Conservation (phyloP, 2,329 filamentous ascomycete genomes). For the Microdochium trichocladiopsis region DNA sequence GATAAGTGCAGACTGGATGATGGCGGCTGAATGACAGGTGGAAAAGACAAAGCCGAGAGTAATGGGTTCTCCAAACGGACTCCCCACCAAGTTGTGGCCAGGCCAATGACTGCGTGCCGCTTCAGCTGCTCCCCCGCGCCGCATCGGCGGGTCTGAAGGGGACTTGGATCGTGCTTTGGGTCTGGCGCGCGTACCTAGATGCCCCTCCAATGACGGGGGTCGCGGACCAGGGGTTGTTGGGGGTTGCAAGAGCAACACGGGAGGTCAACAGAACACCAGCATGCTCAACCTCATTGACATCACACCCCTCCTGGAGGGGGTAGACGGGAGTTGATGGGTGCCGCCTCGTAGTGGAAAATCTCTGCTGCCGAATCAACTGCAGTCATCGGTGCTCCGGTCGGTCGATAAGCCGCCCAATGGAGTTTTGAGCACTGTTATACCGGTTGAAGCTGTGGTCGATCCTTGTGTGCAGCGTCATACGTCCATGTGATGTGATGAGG, state of each 20-base stretch:
- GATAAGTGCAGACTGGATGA: background rate
- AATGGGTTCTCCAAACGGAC: background rate
- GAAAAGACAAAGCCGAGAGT: conserved; percentile 1
- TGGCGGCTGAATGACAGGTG: background rate
- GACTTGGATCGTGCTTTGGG: background rate
- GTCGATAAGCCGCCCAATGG: too few species aligned
- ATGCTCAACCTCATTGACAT: background rate
- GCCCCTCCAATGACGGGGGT: background rate
- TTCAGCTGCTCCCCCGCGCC: background rate
- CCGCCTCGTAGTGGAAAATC: too few species aligned
- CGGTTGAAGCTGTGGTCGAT: too few species aligned
- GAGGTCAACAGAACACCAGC: background rate
- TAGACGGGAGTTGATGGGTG: too few species aligned
- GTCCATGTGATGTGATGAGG: background rate
- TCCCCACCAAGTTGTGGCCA: background rate
- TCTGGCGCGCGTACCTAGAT: background rate
- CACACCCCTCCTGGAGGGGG: background rate
- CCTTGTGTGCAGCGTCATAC: too few species aligned
- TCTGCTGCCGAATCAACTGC: too few species aligned
- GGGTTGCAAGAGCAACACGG: background rate
- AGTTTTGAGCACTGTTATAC: too few species aligned
- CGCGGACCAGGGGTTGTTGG: background rate
- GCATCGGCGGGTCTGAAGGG: background rate
- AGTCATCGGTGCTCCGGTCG: too few species aligned
- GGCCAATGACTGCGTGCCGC: background rate